Evolutionary conservation across 305 asterid genomes (phyloP).

Genomic region (Rubia balearica): DNA sequence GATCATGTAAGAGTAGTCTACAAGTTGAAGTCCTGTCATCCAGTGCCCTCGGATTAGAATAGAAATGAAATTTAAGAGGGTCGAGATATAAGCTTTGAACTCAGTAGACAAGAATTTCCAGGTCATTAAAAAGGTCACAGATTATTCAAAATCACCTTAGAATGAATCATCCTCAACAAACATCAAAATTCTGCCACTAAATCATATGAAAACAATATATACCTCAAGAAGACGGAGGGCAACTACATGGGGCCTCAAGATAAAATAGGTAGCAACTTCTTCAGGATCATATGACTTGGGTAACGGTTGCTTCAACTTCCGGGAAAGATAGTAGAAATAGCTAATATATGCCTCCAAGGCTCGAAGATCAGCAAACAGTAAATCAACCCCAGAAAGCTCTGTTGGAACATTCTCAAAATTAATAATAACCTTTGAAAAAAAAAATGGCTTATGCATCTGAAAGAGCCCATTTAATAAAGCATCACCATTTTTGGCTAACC

Average conservation of each 20-base stretch:
- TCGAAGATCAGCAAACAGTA: conserved; percentile 72
- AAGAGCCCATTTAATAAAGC: background rate
- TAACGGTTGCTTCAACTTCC: conserved; percentile 89
- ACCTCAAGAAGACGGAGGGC: conserved; percentile 86
- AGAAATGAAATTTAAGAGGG: background rate
- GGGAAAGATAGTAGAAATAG: conserved; percentile 55
- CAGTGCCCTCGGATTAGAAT: background rate
- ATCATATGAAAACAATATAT: conserved; percentile 16
- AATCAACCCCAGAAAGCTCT: conserved; percentile 81
- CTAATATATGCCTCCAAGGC: conserved; percentile 71
- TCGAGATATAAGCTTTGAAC: background rate
- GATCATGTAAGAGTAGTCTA: background rate
- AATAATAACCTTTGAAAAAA: conserved; percentile 10
- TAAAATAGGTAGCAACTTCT: conserved; percentile 60
- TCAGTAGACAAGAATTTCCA: background rate
- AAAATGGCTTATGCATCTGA: background rate
- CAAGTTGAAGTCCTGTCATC: background rate
- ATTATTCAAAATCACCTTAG: background rate
- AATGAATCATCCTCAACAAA: background rate
- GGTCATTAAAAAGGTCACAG: background rate
- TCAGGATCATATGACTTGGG: conserved; percentile 79
- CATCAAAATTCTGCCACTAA: background rate
- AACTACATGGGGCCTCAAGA: conserved; percentile 85
- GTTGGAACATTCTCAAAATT: conserved; percentile 24
- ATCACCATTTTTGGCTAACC: background rate